Base-by-base conservation (phyloP, 78 protist species). In the Parvularia atlantis region DNA sequence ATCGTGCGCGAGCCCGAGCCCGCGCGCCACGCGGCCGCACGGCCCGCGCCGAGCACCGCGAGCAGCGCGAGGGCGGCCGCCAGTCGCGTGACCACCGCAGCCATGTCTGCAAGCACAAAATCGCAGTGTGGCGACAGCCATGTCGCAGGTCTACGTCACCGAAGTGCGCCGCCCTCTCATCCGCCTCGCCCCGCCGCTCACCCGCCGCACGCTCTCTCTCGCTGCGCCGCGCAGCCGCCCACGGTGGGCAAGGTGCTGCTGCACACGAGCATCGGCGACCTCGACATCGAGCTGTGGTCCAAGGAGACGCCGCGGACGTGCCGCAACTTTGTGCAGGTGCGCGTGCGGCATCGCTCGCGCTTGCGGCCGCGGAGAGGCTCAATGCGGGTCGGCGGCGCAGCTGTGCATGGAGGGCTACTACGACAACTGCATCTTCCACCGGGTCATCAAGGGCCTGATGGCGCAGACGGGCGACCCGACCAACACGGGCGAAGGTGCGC, bases 381-480 rank as follows among this genome's bases (percentile, higher is more conserved):
- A 2, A 3, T 67, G 6, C 35, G 22, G 7, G 3, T 61, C 33
- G n/a, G 7, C 22, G 6, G 2, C 10, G 31, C 2, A 4, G 17
- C 71, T 40, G 39, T 58, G 62, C 74, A 0, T 64, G 22, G 71
- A 81, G 43, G 87, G 92, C 17, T 94, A 91, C 74, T 94, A 94
- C 61, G 88, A 93, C 61, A 66, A 77, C 76, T 69, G 77, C 37
- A 48, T 77, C 17, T 93, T 93, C 80, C 93, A 91, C 79, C 77
- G 98, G 2, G 70, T 92, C 58, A 72, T 93, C 46, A 69, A 69
- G 44, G 81, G 66, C 17, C 89, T 89, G 75, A 83, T 93, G 50
- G 78, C 83, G 22, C 98, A 94, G 71, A 80, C 84, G 33, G 98
- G 98, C 53, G 97, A 93, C 66, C 96, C 98, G 16, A 90, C 93